phyloP scores from a whole-genome alignment of 2,329 filamentous ascomycete species.

The Fusarium praegraminearum region DNA sequence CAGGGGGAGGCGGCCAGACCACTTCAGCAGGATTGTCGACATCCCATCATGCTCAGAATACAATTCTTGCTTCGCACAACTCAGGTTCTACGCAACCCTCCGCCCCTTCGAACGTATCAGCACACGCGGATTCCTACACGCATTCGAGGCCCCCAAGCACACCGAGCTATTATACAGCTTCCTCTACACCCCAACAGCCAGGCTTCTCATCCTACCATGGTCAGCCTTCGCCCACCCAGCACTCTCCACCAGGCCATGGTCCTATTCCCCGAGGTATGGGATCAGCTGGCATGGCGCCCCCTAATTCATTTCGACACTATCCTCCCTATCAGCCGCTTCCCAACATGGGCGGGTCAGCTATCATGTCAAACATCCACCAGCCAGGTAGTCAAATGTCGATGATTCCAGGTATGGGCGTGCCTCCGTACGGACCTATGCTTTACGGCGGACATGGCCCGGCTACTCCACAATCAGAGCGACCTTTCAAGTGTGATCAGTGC shows the following conservation, averaged over 20 bases:
- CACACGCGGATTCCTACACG: constrained; percentile 69
- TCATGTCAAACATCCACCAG: constrained; percentile 83
- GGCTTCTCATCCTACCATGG: constrained; percentile 59
- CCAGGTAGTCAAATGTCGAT: constrained; percentile 79
- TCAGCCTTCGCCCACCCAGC: constrained; percentile 54
- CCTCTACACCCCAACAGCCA: constrained; percentile 61
- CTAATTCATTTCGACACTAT: constrained; percentile 64
- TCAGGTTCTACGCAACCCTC: constrained; percentile 58
- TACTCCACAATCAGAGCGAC: constrained; percentile 74
- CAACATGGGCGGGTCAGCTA: constrained; percentile 72
- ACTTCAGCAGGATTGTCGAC: constrained; percentile 48
- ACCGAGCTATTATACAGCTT: constrained; percentile 70
- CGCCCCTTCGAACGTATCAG: constrained; percentile 63
- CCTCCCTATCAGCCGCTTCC: constrained; percentile 64
- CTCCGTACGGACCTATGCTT: constrained; percentile 70
- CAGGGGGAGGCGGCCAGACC: constrained; percentile 57
- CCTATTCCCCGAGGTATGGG: constrained; percentile 56
- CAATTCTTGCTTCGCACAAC: constrained; percentile 47
- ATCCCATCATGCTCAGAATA: constrained; percentile 47
- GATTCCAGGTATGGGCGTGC: constrained; percentile 69
- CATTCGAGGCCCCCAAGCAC: constrained; percentile 66
- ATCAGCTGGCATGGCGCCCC: constrained; percentile 58
- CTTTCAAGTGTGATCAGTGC: constrained; percentile 95
- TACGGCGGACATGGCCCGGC: constrained; percentile 67
- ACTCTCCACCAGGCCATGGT: constrained; percentile 60